Conservation (phyloP, 2,329 filamentous ascomycete genomes). For the Penicillium paneum region DNA sequence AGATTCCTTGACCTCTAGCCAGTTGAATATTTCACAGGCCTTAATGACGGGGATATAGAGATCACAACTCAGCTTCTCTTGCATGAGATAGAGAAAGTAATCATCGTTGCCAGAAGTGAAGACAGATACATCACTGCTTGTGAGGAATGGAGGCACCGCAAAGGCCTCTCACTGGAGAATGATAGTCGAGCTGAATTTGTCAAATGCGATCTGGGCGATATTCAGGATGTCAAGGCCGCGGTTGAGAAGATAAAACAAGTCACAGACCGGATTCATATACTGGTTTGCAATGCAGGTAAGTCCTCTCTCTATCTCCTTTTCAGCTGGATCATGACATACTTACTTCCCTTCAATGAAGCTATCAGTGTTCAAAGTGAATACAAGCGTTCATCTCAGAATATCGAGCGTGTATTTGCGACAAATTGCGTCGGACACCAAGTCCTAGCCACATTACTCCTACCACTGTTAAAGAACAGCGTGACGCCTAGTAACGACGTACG, state of each 20-base stretch:
- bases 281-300: slow-evolving; percentile 35
- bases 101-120: slow-evolving; percentile 28
- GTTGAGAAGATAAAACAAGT: slow-evolving; percentile 20
- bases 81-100: slow-evolving; percentile 29
- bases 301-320: neutral
- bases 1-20: neutral
- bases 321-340: neutral
- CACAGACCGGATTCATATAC: slow-evolving; percentile 29
- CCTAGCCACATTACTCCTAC: slow-evolving; percentile 49
- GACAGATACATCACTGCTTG: slow-evolving; percentile 23
- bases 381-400: slow-evolving; percentile 34
- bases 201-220: slow-evolving; percentile 32
- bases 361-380: slow-evolving; percentile 21
- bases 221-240: slow-evolving; percentile 21
- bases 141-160: slow-evolving; percentile 22
- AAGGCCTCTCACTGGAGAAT: slow-evolving; percentile 19
- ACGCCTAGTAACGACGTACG: slow-evolving; percentile 38
- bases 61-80: slow-evolving; percentile 31
- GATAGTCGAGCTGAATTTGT: slow-evolving; percentile 24
- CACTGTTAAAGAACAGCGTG: slow-evolving; percentile 26
- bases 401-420: slow-evolving; percentile 51
- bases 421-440: slow-evolving; percentile 53
- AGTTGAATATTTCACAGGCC: neutral
- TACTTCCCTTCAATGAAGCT: slow-evolving; percentile 5
- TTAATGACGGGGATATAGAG: slow-evolving; percentile 14